Evolutionary conservation across 2,329 filamentous ascomycete genomes (phyloP), one percentile per base, ranked within the genome.

Genomic region (Sclerotinia trifoliorum): DNA sequence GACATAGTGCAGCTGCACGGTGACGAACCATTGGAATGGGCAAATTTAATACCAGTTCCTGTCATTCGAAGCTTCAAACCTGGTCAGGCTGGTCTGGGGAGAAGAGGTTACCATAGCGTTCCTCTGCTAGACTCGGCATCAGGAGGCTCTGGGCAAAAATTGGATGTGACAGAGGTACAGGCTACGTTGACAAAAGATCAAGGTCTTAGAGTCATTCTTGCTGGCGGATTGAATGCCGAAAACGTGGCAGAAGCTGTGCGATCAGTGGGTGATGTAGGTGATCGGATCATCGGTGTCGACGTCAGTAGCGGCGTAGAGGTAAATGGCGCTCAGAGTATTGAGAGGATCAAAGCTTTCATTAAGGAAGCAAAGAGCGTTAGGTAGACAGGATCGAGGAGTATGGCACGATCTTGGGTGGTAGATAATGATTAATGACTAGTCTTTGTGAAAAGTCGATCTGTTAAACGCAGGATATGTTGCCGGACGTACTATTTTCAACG

Each of bases 1-100:
- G 95, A 99, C 77, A 81, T 97, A 65, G 92, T 99, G 8, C 95
- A 99, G 77, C 85, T 99, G 2, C 95, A 99, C 77, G 96, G 95
- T 11, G 85, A 90, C 58, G 96, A 99, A 78, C 94, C 95, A 2
- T 76, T 97, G 5, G 95, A 99, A 78, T 99, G 94, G 94, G 90
- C 94, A 1, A 86, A 81, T 57, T 80, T 91, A n/a, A 93, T 99
- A 61, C 94, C 95, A 1, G 93, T 97, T 0, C 95, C 95, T 0
- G 94, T 99, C 6, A 88, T 99, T 71, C 89, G 88, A 72, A 91
- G 90, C 62, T 99, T 98, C 80, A 88, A 88, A 65, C 93, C 93
- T 0, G 86, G 84, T 2, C 82, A 89, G 66, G 80, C 86, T 55
- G 74, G 74, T 66, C 81, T 97, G 57, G 88, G 88, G 10, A 80